phyloP scores from a whole-genome alignment of 805 yeast genomes.

The Starmerella stellata region DNA sequence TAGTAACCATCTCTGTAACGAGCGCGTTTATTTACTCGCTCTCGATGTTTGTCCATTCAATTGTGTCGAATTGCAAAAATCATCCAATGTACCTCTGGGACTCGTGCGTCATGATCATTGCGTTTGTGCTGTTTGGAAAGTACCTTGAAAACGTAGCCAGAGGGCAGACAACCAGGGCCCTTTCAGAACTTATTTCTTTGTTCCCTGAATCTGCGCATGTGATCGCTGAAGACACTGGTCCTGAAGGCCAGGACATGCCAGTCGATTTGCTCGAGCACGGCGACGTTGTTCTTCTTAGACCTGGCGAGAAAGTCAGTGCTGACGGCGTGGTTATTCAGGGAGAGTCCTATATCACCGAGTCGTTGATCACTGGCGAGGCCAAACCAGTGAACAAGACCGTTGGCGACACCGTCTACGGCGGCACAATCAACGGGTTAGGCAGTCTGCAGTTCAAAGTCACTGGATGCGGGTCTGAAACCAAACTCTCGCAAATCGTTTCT shows the following conservation, averaged over 20 bases:
- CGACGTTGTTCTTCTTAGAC: conserved; percentile 60
- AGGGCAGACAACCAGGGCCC: conserved; percentile 79
- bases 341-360: conserved; percentile 69
- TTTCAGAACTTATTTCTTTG: conserved; percentile 60
- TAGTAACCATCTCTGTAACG: conserved; percentile 65
- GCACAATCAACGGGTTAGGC: conserved; percentile 72
- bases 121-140: conserved; percentile 77
- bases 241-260: conserved; percentile 28
- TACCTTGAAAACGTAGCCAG: conserved; percentile 82
- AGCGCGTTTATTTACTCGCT: conserved; percentile 63
- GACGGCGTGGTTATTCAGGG: conserved; percentile 75
- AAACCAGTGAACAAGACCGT: conserved; percentile 44
- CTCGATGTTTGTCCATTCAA: conserved; percentile 34
- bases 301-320: conserved; percentile 81
- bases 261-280: conserved; percentile 59
- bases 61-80: conserved; percentile 21
- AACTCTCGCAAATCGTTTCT: conserved; percentile 67
- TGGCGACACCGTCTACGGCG: conserved; percentile 64
- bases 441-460: conserved; percentile 50
- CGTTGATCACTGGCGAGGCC: conserved; percentile 83
- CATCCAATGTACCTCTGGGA: conserved; percentile 40
- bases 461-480: conserved; percentile 65
- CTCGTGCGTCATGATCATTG: conserved; percentile 66
- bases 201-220: conserved; percentile 62
- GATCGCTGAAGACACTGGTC: conserved; percentile 15